Conservation (phyloP, 78 protist genomes). For the Polysphondylium violaceum region DNA sequence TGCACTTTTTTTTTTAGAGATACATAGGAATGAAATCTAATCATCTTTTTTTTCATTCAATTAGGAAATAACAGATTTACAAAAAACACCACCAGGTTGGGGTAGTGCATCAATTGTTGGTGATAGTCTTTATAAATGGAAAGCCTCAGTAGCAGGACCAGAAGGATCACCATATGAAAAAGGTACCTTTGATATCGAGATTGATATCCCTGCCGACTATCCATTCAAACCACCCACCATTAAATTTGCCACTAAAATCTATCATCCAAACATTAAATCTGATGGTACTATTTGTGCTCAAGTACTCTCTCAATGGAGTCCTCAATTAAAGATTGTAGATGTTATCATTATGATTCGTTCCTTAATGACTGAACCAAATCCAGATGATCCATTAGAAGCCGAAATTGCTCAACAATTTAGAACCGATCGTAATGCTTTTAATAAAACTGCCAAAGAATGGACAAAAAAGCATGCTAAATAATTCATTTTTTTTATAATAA, state of each 20-base stretch:
- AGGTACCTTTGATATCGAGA: slow-evolving; percentile 83
- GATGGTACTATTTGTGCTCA: slow-evolving; percentile 87
- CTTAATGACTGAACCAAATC: slow-evolving; percentile 84
- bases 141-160: slow-evolving; percentile 68
- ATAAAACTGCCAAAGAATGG: slow-evolving; percentile 85
- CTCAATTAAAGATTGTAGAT: slow-evolving; percentile 80
- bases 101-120: slow-evolving; percentile 41
- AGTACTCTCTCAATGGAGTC: slow-evolving; percentile 82
- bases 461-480: slow-evolving; percentile 84
- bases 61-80: slow-evolving; percentile 49
- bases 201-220: slow-evolving; percentile 85
- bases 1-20: neutral
- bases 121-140: slow-evolving; percentile 66
- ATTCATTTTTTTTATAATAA: slow-evolving; percentile 1
- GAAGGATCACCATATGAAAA: slow-evolving; percentile 87
- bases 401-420: slow-evolving; percentile 84
- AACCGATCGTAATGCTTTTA: slow-evolving; percentile 78
- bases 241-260: slow-evolving; percentile 84
- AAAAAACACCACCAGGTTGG: slow-evolving; percentile 72
- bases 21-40: neutral
- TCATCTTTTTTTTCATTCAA: neutral
- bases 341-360: slow-evolving; percentile 70
- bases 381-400: slow-evolving; percentile 79
- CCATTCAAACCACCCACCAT: slow-evolving; percentile 90
- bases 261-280: slow-evolving; percentile 87